Base-by-base conservation (phyloP, 495 filamentous ascomycete species). In the Daldinia bambusicola region DNA sequence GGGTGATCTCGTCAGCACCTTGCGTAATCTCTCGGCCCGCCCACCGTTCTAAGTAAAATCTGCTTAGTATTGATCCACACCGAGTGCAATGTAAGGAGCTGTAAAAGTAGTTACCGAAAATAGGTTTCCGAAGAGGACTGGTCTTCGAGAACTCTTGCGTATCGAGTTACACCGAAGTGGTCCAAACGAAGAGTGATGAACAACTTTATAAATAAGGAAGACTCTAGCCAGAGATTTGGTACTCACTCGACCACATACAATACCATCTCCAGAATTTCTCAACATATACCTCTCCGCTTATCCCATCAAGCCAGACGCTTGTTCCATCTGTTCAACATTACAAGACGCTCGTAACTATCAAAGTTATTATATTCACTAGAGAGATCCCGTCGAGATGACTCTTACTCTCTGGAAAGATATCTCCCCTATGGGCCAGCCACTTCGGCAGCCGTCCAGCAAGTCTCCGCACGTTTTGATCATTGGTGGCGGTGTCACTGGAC, bases 401-500 rank as follows among this genome's bases (percentile, higher is more conserved):
- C 75, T 77, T 41, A 76, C 74, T 31, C 72, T 77, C 22, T 75
- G 73, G 71, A 75, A 69, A 67, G 75, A 77, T 22, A 77, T 77
- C 32, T 72, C 75, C 36, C 75, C 75, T 4, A 13, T 76, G 22
- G 68, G 67, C 56, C 70, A 75, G 14, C 67, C 75, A 2, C 75
- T 77, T 50, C 70, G 64, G 34, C 45, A 61, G 56, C 74, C 74
- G 51, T 40, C 73, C 34, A 70, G 26, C 57, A 63, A 74, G 43
- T 79, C 78, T 3, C 78, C 79, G 10, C 78, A 76, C 55, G 55
- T 80, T 10, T 75, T 86, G 5, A 63, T 86, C n/a, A 73, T 85
- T 36, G 84, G 84, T 14, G 83, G 76, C 8, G 84, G 83, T 22
- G 82, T 86, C 53, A 81, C 77, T 51, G 83, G 82, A 13, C 74